Percentiles rank a stretch among this genome's conserved stretches.
Conservation (phyloP, 768 basidiomycete species). For the Boletus rubroflammeus region DNA sequence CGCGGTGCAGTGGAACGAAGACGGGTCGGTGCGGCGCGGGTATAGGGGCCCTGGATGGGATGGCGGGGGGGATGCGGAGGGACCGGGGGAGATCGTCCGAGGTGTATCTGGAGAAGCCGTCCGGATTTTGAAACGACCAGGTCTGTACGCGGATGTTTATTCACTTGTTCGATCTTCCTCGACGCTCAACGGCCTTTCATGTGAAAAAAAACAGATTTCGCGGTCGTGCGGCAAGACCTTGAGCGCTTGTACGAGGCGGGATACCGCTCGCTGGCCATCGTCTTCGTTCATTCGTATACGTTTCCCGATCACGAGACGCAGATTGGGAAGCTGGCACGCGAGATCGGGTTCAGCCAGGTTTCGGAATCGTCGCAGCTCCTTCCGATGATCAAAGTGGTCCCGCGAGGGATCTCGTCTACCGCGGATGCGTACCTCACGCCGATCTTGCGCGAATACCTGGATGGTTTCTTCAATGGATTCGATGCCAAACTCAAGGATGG, state of each 20-base stretch:
- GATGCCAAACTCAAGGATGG: conserved; percentile 69
- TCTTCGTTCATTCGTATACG: conserved; percentile 89
- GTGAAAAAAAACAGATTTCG: conserved; percentile 47
- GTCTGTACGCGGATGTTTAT: conserved; percentile 24
- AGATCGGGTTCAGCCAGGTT: conserved; percentile 85
- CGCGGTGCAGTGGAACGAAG: conserved; percentile 70
- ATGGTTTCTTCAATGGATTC: conserved; percentile 89
- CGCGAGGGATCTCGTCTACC: conserved; percentile 86
- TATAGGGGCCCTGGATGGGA: conserved; percentile 82
- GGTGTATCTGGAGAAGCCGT: conserved; percentile 91
- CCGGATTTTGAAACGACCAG: conserved; percentile 71
- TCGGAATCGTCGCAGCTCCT: conserved; percentile 85
- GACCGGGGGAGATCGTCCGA: conserved; percentile 73
- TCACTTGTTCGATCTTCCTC: background rate
- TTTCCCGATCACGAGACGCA: conserved; percentile 80
- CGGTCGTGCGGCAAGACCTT: conserved; percentile 55
- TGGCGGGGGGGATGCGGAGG: conserved; percentile 63
- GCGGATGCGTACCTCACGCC: conserved; percentile 96
- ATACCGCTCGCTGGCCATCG: conserved; percentile 84
- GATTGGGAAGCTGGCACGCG: conserved; percentile 68
- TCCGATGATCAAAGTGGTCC: conserved; percentile 95
- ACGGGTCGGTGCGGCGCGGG: conserved; percentile 60
- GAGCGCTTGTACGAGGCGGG: conserved; percentile 73
- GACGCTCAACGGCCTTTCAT: background rate
- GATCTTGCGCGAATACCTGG: conserved; percentile 76